phyloP scores from a whole-genome alignment of 164 flowering plant species.

The Euptelea pleiosperma region DNA sequence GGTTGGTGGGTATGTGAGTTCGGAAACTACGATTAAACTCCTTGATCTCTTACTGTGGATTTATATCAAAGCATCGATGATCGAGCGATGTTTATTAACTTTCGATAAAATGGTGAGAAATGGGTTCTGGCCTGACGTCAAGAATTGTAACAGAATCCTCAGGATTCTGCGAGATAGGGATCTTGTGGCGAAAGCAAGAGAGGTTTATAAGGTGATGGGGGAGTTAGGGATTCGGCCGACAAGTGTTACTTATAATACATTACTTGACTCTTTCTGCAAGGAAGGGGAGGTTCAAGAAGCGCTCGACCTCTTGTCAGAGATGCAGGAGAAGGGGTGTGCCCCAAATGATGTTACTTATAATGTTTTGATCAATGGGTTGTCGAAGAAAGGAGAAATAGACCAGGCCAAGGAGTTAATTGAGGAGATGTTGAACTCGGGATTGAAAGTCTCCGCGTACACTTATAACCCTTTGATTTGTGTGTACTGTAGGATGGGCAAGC shows the following conservation, averaged over 20 bases:
- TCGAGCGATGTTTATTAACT: slow-evolving; percentile 39
- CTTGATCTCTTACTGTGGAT: slow-evolving; percentile 53
- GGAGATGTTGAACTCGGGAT: slow-evolving; percentile 45
- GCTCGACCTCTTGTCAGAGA: slow-evolving; percentile 38
- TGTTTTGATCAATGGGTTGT: slow-evolving; percentile 56
- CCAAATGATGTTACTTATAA: slow-evolving; percentile 62
- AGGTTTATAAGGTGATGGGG: slow-evolving; percentile 48
- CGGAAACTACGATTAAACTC: slow-evolving; percentile 26
- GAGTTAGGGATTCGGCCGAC: slow-evolving; percentile 47
- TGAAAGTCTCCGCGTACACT: slow-evolving; percentile 42
- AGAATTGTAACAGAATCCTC: slow-evolving; percentile 65
- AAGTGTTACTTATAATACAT: slow-evolving; percentile 55
- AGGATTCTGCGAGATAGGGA: slow-evolving; percentile 44
- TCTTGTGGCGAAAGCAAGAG: slow-evolving; percentile 31
- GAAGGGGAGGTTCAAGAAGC: slow-evolving; percentile 46
- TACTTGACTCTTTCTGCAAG: slow-evolving; percentile 57
- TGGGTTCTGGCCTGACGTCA: slow-evolving; percentile 56
- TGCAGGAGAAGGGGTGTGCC: slow-evolving; percentile 46
- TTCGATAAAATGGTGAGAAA: slow-evolving; percentile 55
- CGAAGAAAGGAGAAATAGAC: slow-evolving; percentile 45
- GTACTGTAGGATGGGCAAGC: slow-evolving; percentile 44
- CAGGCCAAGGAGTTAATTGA: slow-evolving; percentile 44
- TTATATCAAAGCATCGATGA: slow-evolving; percentile 40
- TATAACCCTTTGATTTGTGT: slow-evolving; percentile 63
- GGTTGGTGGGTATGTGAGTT: slow-evolving; percentile 31